Percentiles rank a stretch among this genome's conserved stretches.
These are phyloP conservation scores for Cruciata laevipes DNA, from an alignment of 257 asterid genomes.

Conservation along the genomic window DNA sequence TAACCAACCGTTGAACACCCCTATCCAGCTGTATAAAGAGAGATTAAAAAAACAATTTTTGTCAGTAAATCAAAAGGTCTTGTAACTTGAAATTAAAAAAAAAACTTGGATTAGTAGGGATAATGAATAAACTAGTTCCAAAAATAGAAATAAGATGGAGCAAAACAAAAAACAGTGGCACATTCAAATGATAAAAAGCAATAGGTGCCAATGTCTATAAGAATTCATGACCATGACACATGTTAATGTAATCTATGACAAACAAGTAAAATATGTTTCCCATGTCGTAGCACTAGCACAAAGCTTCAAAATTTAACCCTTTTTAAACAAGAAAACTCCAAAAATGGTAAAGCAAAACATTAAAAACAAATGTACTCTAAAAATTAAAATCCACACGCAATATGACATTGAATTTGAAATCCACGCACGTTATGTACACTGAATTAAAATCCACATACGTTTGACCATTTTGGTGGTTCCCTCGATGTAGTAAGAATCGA, in stretches of 20 bases:
- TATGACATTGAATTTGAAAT: not conserved
- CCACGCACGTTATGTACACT: too few species aligned
- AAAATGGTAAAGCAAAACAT: not conserved
- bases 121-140: too few species aligned
- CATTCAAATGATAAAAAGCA: too few species aligned
- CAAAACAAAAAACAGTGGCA: not conserved
- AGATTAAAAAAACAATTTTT: not conserved
- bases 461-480: slow-evolving; percentile 91
- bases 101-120: not conserved
- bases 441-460: slow-evolving; percentile 40
- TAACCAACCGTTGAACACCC: too few species aligned
- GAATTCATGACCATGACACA: not conserved
- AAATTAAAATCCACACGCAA: not conserved
- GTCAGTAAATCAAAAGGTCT: not conserved
- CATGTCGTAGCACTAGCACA: not conserved
- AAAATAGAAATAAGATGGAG: not conserved
- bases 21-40: slow-evolving; percentile 33
- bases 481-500: slow-evolving; percentile 70
- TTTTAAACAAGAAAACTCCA: not conserved
- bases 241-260: not conserved
- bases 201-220: too few species aligned
- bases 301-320: not conserved
- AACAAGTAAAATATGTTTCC: not conserved
- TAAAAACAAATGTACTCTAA: not conserved
- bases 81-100: too few species aligned